Percentiles rank a stretch among this genome's conserved stretches.
phyloP scores from a whole-genome alignment of 805 yeast genomes.

The Isabelozyma rhagii region DNA sequence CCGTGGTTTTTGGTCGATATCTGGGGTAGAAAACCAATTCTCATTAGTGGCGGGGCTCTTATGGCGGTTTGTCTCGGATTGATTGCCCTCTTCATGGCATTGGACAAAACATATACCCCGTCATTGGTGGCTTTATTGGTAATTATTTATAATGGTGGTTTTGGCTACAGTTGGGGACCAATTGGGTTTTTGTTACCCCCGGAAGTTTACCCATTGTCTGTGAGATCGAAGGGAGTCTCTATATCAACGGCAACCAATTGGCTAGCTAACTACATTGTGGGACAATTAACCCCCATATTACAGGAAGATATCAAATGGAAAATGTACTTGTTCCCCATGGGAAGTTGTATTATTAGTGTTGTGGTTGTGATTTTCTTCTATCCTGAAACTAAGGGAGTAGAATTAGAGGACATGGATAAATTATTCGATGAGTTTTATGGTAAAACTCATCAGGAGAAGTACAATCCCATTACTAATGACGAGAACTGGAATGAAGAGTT shows the following conservation, averaged over 20 bases:
- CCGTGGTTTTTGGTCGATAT: slow-evolving; percentile 45
- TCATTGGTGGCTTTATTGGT: slow-evolving; percentile 39
- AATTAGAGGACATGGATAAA: slow-evolving; percentile 39
- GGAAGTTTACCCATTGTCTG: slow-evolving; percentile 41
- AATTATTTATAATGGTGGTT: slow-evolving; percentile 39
- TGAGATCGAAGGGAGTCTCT: slow-evolving; percentile 43
- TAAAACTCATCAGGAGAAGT: background rate
- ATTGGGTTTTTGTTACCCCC: slow-evolving; percentile 44
- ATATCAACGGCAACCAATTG: slow-evolving; percentile 44
- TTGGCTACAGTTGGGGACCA: slow-evolving; percentile 48
- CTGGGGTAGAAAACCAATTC: slow-evolving; percentile 46
- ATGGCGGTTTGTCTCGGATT: slow-evolving; percentile 36
- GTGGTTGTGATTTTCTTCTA: slow-evolving; percentile 32
- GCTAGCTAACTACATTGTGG: slow-evolving; percentile 44
- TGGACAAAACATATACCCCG: slow-evolving; percentile 32
- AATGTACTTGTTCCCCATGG: slow-evolving; percentile 39
- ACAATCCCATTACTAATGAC: background rate
- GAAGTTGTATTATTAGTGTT: slow-evolving; percentile 33
- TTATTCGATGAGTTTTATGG: slow-evolving; percentile 33
- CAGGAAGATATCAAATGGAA: slow-evolving; percentile 40
- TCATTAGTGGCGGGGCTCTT: slow-evolving; percentile 36
- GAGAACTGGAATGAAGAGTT: slow-evolving; percentile 6
- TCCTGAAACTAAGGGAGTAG: slow-evolving; percentile 45
- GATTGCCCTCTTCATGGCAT: slow-evolving; percentile 32
- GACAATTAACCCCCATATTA: slow-evolving; percentile 42